Conservation (phyloP, 169 alveolate species). For the Plasmodium gonderi region DNA sequence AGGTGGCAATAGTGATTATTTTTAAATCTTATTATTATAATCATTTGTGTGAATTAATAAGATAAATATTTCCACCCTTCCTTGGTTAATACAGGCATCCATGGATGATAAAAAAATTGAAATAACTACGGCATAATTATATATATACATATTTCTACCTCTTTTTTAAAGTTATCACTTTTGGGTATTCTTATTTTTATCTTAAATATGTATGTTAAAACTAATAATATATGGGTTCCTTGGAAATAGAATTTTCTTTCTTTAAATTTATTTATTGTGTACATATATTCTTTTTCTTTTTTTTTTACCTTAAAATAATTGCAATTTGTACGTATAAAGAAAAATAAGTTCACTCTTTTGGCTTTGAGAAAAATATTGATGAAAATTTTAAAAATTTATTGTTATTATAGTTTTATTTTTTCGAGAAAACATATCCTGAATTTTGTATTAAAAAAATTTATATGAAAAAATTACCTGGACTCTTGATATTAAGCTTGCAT, state of each 20-base stretch:
- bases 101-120: not conserved
- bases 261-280: not conserved
- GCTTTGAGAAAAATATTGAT: not conserved
- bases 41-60: not conserved
- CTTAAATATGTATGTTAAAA: not conserved
- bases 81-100: not conserved
- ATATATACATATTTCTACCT: not conserved
- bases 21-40: not conserved
- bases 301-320: not conserved
- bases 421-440: not conserved
- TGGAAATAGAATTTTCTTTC: not conserved
- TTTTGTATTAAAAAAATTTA: not conserved
- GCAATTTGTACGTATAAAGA: not conserved
- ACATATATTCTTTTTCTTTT: not conserved
- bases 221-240: not conserved
- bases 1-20: slow-evolving; percentile 83
- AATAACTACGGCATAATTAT: not conserved
- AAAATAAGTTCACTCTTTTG: not conserved
- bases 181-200: not conserved
- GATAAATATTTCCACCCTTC: not conserved
- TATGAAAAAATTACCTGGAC: not conserved
- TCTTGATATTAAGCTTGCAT: not conserved
- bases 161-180: not conserved
- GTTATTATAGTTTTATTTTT: not conserved
- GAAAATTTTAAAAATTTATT: not conserved